Evolutionary conservation across 1,284 basidiomycete genomes (phyloP), one percentile per base, ranked within the genome.

Genomic region (Ustilago nuda): DNA sequence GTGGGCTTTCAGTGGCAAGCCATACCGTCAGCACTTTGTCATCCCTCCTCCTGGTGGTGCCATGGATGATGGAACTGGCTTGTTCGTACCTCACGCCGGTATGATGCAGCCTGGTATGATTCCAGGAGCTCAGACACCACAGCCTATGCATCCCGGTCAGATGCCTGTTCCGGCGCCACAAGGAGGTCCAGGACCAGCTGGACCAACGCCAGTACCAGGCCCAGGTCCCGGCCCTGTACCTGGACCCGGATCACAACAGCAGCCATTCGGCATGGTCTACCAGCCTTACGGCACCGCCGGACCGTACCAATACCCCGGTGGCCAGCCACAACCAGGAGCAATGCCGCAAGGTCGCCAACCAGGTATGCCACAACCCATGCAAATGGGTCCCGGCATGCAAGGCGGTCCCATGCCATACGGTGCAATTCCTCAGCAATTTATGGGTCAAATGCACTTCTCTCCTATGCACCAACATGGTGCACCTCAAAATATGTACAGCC

Each of bases 1-100:
- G 76, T 97, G 94, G 95, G 92, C 92, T 32, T 96, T 93, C 87
- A 92, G 87, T 76, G 94, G 94, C 81, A 94, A 94, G 87, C 91
- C 93, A 50, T 94, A 92, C 86, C 89, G 90, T 79, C 88, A 89
- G 77, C 90, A 93, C 89, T 93, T 93, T 48, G 76, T 81, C 37
- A 33, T 62, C 19, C 51, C 56, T 8, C 52, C 52, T 35, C 60
- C 72, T 15, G 72, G 66, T 17, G 64, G 41, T n/a, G 56, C 58
- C 7, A 63, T 71, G 52, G 68, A 76, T 27, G 73, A 76, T 17
- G 68, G 68, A 2, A 54, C 68, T 11, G 73, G 68, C 13, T 46
- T 76, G 58, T 76, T 67, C 37, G 68, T 76, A 1, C 63, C 63
- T 8, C 72, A 68, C 35, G 56, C 17, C 39, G 72, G 67, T 12